Evolutionary conservation across 257 asterid species (phyloP), one percentile per base, ranked within the genome.

Genomic region (Hygrophila difformis): DNA sequence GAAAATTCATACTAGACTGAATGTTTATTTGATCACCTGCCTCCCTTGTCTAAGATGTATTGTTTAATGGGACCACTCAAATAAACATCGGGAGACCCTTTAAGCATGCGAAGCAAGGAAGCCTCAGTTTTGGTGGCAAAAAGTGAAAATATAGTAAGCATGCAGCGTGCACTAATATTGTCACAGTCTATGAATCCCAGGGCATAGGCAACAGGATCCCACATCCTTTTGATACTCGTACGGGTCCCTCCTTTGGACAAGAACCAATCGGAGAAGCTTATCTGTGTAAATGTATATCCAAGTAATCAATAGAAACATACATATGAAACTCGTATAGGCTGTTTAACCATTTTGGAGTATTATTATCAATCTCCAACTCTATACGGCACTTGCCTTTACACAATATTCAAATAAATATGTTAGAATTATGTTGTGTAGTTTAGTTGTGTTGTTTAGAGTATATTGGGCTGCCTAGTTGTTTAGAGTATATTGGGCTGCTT

Each of bases 191-290:
- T 91, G 75, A 91, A 91, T 22, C 99, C 99, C 47, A 91, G 82
- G 58, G 99, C 99, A 82, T 91, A 91, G 52, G 99, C 96, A 57
- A 91, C 99, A 54, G 96, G 95, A 56, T 91, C 99, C 99, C 99
- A 91, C 96, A 91, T 82, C 65, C 92, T 83, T 77, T 80, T 96
- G 60, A 91, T 86, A 55, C 99, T 91, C 61, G 53, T 40, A 17
- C 95, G 93, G 8, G 99, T 91, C 18, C 99, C 99, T 2, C 99
- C 99, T 78, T 69, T 91, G 57, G 99, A 86, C 65, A 91, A 51
- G 77, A 91, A 91, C 99, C 99, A 91, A 20, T 86, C 80, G 0
- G 99, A 80, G 78, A 86, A 91, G 87, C 96, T 82, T 53, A 86
- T 55, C 99, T 86, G 87, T 51, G 54, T 28, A 64, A 62, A 24